Conservation (phyloP, 441 rosid species). For the Populus hybrid region DNA sequence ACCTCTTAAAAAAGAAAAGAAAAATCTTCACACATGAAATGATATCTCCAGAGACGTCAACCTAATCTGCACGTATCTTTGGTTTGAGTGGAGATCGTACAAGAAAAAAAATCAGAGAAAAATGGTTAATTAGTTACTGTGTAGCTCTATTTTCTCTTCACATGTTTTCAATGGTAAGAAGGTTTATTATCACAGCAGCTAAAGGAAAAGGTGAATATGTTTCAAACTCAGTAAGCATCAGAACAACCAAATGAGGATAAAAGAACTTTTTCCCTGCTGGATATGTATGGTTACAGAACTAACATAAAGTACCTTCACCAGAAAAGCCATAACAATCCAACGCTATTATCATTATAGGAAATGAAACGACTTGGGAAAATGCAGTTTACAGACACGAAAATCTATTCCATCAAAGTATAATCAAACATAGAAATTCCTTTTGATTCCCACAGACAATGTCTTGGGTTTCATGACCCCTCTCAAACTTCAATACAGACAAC, state of each 20-base stretch:
- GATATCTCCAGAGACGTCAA: not conserved
- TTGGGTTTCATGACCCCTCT: constrained; percentile 18
- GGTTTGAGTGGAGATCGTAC: constrained; percentile 3
- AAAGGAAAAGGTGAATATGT: not conserved
- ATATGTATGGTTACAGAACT: not conserved
- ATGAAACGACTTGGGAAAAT: not conserved
- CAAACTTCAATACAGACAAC: constrained; percentile 15
- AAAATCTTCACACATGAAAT: not conserved
- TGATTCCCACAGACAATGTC: not conserved
- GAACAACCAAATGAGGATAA: not conserved
- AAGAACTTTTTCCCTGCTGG: not conserved
- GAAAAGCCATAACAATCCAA: not conserved
- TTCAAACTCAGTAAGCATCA: not conserved
- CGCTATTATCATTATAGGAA: not conserved
- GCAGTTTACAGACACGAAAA: constrained; percentile 6
- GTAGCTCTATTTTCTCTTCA: no score
- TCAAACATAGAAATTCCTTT: constrained; percentile 14
- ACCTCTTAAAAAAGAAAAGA: not conserved
- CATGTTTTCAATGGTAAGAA: no score
- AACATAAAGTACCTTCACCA: not conserved
- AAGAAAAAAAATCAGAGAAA: not conserved
- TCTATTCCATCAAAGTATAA: constrained; percentile 1
- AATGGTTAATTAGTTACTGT: not conserved
- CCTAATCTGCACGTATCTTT: constrained; percentile 14
- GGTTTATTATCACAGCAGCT: not conserved